These are phyloP conservation scores for Ceratocystis huliohia DNA, from an alignment of 2,329 filamentous ascomycete species.

Conservation along the genomic window DNA sequence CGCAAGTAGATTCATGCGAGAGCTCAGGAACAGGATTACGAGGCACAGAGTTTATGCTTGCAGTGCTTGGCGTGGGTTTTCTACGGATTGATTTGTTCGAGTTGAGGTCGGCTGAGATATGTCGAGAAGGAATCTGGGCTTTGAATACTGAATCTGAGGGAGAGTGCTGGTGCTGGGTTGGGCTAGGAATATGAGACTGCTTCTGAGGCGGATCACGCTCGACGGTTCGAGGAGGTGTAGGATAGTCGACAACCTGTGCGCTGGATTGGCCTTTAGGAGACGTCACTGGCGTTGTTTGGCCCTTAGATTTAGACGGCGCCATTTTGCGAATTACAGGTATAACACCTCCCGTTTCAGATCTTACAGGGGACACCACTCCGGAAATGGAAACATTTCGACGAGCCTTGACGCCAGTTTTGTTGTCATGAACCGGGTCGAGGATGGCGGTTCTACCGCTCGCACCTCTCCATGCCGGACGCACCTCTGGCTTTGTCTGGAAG, in stretches of 20 bases:
- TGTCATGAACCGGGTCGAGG: conserved; percentile 52
- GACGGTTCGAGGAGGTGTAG: conserved; percentile 18
- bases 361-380: conserved; percentile 11
- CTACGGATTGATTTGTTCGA: conserved; percentile 32
- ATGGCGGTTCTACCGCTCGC: conserved; percentile 55
- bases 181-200: conserved; percentile 24
- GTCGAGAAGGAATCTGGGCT: conserved; percentile 11
- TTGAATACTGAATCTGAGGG: conserved; percentile 11
- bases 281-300: conserved; percentile 4
- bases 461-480: conserved; percentile 55
- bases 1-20: conserved; percentile 20
- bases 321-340: conserved; percentile 19
- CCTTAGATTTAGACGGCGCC: conserved; percentile 12
- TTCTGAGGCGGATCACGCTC: conserved; percentile 15
- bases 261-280: conserved; percentile 12
- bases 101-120: conserved; percentile 8
- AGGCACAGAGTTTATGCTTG: conserved; percentile 8
- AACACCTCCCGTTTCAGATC: conserved; percentile 13
- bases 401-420: conserved; percentile 12
- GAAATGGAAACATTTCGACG: conserved; percentile 17
- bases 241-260: conserved; percentile 10
- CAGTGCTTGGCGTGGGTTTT: conserved; percentile 32
- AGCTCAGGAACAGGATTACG: background rate
- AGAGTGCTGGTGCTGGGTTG: background rate
- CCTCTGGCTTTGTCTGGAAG: conserved; percentile 25